phyloP scores from a whole-genome alignment of 2,329 filamentous ascomycete species.

The Celoporthe dispersa region DNA sequence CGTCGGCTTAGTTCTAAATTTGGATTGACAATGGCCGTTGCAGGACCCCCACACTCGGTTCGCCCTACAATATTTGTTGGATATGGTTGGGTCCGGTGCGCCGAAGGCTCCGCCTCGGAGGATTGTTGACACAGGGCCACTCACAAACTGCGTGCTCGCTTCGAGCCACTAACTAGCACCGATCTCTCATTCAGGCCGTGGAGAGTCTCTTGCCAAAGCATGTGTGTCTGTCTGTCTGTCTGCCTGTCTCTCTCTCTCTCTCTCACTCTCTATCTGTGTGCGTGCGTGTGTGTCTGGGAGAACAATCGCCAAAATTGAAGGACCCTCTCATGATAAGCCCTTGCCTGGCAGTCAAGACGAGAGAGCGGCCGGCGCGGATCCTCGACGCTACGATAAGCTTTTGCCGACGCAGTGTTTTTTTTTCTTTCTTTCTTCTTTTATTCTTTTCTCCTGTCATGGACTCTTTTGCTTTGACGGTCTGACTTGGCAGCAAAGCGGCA shows the following conservation, averaged over 20 bases:
- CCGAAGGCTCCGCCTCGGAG: conserved; percentile 7
- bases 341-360: neutral
- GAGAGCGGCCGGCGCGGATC: neutral
- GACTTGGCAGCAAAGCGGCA: neutral
- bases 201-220: neutral
- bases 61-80: conserved; percentile 9
- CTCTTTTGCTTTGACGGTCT: neutral
- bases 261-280: too few species aligned
- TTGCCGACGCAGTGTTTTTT: neutral
- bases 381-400: neutral
- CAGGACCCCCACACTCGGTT: conserved; percentile 2
- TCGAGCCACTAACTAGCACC: neutral
- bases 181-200: neutral
- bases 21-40: neutral
- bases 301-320: neutral
- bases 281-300: neutral
- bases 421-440: neutral
- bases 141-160: neutral
- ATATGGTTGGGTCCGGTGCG: neutral
- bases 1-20: neutral
- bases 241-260: too few species aligned
- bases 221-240: neutral
- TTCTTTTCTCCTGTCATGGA: neutral
- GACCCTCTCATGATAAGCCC: neutral
- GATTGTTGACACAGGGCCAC: conserved; percentile 2